Evolutionary conservation across 2,329 filamentous ascomycete species (phyloP).

Genomic region (Zymoseptoria brevis): DNA sequence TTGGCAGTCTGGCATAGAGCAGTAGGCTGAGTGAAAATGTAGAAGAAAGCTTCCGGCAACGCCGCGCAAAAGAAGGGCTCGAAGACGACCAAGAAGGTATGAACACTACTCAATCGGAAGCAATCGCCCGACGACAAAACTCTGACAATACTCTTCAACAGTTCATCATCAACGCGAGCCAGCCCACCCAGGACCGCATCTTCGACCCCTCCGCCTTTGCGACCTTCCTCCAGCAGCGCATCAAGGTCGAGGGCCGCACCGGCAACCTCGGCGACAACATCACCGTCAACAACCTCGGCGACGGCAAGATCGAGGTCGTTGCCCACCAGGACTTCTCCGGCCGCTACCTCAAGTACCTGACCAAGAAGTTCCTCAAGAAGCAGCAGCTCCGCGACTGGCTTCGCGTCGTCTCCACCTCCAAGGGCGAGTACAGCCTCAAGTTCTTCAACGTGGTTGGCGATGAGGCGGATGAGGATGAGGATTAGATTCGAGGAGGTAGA

Average conservation of each 20-base stretch:
- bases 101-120: slow-evolving; percentile 12
- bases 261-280: slow-evolving; percentile 95
- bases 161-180: slow-evolving; percentile 99
- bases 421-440: slow-evolving; percentile 98
- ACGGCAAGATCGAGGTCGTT: slow-evolving; percentile 97
- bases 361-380: slow-evolving; percentile 99
- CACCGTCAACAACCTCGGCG: slow-evolving; percentile 79
- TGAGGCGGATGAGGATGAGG: slow-evolving; percentile 94
- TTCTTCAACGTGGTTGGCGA: slow-evolving; percentile 99
- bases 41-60: slow-evolving; percentile 50
- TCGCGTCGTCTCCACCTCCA: slow-evolving; percentile 93
- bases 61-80: slow-evolving; percentile 43
- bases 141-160: slow-evolving; percentile 31
- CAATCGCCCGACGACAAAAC: not conserved
- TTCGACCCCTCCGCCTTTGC: slow-evolving; percentile 98
- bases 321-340: slow-evolving; percentile 97
- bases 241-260: slow-evolving; percentile 98
- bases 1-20: slow-evolving; percentile 42
- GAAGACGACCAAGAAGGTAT: slow-evolving; percentile 81
- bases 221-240: slow-evolving; percentile 99
- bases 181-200: slow-evolving; percentile 99
- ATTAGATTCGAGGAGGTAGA: slow-evolving; percentile 52
- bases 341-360: slow-evolving; percentile 99
- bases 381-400: slow-evolving; percentile 99
- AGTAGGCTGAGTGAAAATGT: slow-evolving; percentile 69